Base-by-base conservation (phyloP, 23 red algal species). In the Rhodosorus marinus region DNA sequence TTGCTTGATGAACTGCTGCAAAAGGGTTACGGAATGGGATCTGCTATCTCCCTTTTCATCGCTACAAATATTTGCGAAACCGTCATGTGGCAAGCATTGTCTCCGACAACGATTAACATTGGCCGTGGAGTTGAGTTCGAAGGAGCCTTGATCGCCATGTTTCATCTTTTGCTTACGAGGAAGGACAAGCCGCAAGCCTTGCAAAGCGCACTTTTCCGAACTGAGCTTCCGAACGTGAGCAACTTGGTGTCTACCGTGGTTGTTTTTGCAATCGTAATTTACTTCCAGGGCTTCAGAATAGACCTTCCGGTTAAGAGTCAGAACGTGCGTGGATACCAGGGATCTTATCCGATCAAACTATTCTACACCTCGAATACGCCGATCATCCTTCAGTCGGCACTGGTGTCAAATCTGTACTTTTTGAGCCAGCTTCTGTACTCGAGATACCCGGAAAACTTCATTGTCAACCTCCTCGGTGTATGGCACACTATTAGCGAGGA, bases 361-460 rank as follows among this genome's bases (percentile, higher is more conserved):
- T 98, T 98, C 50, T 98, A 98, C 70, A 98, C 90, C 14, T 83
- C 76, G 27, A 98, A 98, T 61, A 98, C 77, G 42, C 90, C 90
- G 11, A 98, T 98, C 28, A 98, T 98, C 62, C 59, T 98, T 59
- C 90, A 98, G 52, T 80, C 90, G 32, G 78, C 90, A n/a, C 72
- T 98, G n/a, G 79, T 85, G 19, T 83, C 70, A 35, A 98, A 98
- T 55, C 55, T 98, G 20, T 98, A 98, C 75, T 98, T 98, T 30
- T 62, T 98, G 35, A 79, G 70, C 19, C 90, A 98, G 60, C 59
- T 98, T 52, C 58, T 98, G 24, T 98, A 54, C 64, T 51, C 61
- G 8, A 54, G 62, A 27, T 98, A 84, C 36, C 90, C 90, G 20
- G 26, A 72, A 17, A 84, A 79, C 27, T 51, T 98, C 6, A 31